These are phyloP conservation scores for Rutstroemia sp. DNA, from an alignment of 2,329 filamentous ascomycete species.

Conservation along the genomic window DNA sequence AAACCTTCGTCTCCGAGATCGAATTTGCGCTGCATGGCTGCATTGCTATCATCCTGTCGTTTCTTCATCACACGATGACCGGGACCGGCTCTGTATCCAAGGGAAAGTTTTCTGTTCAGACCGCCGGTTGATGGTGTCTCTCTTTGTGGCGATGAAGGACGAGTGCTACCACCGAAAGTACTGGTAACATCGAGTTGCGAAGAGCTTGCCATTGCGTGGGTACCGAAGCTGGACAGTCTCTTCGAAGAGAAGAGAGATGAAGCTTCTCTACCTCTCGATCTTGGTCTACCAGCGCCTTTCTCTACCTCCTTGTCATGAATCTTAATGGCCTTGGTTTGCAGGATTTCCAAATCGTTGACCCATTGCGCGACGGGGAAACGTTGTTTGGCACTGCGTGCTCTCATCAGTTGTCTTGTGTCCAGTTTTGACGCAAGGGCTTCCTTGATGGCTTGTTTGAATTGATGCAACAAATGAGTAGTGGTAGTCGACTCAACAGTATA, in stretches of 20 bases:
- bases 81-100: constrained; percentile 8
- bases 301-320: constrained; percentile 7
- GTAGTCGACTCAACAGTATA: constrained; percentile 60
- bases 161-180: background rate
- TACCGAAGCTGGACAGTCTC: constrained; percentile 6
- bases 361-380: constrained; percentile 61
- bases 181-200: constrained; percentile 10
- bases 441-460: constrained; percentile 59
- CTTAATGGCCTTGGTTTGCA: constrained; percentile 53
- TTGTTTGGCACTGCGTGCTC: constrained; percentile 56
- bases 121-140: constrained; percentile 3
- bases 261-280: constrained; percentile 9
- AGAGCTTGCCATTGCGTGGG: constrained; percentile 1
- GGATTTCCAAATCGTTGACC: constrained; percentile 55
- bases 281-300: constrained; percentile 7
- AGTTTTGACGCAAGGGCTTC: constrained; percentile 50
- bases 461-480: constrained; percentile 54
- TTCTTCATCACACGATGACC: constrained; percentile 7
- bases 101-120: constrained; percentile 4
- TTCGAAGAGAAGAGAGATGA: background rate
- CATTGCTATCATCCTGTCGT: background rate
- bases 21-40: background rate
- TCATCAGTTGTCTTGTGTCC: constrained; percentile 52
- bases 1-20: constrained; percentile 1
- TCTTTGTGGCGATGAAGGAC: constrained; percentile 1